Evolutionary conservation across 495 filamentous ascomycete genomes (phyloP).

Genomic region (Pseudevernia furfuracea): DNA sequence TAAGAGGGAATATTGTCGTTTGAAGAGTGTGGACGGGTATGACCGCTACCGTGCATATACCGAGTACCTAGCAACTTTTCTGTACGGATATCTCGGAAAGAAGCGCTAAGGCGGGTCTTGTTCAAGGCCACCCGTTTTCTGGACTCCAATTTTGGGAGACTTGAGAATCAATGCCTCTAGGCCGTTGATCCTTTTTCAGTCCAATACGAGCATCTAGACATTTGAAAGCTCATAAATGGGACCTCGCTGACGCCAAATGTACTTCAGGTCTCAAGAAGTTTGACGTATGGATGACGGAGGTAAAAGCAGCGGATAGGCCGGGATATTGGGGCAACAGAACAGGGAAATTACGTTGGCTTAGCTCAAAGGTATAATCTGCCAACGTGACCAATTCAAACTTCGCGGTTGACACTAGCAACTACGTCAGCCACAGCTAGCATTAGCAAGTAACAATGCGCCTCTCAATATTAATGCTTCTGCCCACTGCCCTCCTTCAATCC

Average conservation of each 20-base stretch:
- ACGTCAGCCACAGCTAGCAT: constrained; percentile 17
- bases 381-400: constrained; percentile 10
- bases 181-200: no score
- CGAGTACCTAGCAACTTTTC: not conserved
- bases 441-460: not conserved
- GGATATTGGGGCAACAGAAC: constrained; percentile 3
- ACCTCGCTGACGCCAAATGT: not conserved
- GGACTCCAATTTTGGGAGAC: no score
- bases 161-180: no score
- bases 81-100: not conserved
- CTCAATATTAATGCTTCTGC: no score
- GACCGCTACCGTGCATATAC: constrained; percentile 4
- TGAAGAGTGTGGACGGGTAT: not conserved
- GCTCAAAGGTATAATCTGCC: not conserved
- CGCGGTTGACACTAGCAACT: constrained; percentile 7
- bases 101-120: not conserved
- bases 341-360: constrained; percentile 12
- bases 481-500: no score
- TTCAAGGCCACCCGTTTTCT: not conserved
- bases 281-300: no score
- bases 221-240: not conserved
- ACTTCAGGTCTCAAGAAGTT: no score
- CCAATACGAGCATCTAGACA: no score
- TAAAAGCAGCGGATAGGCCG: constrained; percentile 11
- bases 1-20: not conserved